Evolutionary conservation across 2,329 filamentous ascomycete genomes (phyloP).

Genomic region (Daldinia sp.): DNA sequence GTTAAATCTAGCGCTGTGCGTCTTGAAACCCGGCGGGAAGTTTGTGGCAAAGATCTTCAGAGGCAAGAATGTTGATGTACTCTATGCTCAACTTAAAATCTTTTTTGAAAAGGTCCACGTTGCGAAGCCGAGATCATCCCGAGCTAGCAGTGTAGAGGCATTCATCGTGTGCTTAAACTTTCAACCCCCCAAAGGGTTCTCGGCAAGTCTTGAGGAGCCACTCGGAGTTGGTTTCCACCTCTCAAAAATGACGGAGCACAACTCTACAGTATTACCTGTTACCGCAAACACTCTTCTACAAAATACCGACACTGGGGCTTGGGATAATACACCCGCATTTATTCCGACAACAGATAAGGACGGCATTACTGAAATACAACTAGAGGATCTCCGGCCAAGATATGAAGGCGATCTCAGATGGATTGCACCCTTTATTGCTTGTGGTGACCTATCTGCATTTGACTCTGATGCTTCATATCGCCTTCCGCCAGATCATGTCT

Average conservation of each 20-base stretch:
- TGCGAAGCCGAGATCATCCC: conserved; percentile 90
- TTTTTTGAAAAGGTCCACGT: conserved; percentile 90
- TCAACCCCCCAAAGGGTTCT: conserved; percentile 77
- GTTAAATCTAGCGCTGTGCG: conserved; percentile 90
- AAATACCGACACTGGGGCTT: conserved; percentile 54
- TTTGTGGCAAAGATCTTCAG: conserved; percentile 99
- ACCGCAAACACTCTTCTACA: conserved; percentile 56
- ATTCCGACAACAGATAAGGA: conserved; percentile 40
- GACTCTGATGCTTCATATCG: conserved; percentile 96
- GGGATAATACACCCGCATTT: conserved; percentile 48
- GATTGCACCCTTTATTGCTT: conserved; percentile 97
- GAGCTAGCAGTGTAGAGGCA: conserved; percentile 96
- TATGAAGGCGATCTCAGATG: conserved; percentile 66
- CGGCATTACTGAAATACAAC: conserved; percentile 57
- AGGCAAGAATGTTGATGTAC: conserved; percentile 90
- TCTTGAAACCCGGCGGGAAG: conserved; percentile 89
- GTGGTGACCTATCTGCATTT: conserved; percentile 91
- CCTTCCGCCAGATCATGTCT: conserved; percentile 84
- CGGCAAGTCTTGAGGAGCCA: conserved; percentile 77
- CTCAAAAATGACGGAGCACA: conserved; percentile 57
- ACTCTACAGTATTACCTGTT: conserved; percentile 52
- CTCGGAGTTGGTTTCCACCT: conserved; percentile 70
- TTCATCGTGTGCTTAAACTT: conserved; percentile 97
- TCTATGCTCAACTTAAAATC: conserved; percentile 91
- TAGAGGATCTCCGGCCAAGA: conserved; percentile 56